Evolutionary conservation across 495 filamentous ascomycete genomes (phyloP), one percentile per base, ranked within the genome.

Genomic region (Penicillium coprophilum): DNA sequence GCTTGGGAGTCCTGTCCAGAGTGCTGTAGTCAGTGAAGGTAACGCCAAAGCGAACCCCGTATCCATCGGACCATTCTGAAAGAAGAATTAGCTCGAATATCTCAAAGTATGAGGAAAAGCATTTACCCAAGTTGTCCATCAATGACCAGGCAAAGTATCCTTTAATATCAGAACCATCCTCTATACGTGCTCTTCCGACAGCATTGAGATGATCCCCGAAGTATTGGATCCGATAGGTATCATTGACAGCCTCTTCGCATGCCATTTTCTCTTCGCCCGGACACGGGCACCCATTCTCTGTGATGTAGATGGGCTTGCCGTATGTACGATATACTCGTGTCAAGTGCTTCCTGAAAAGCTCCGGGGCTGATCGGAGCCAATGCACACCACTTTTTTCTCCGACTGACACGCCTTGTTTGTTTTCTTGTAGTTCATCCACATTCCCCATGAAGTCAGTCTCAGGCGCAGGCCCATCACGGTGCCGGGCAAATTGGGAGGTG

Each of bases 111-210:
- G 17, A 23, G 9, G n/a, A 8, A 52, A 32, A 3, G 30, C 9
- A 61, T 56, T 21, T 58, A 71, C 68, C 55, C 19, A 66, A 46
- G 28, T 66, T 66, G 32, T 91, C 87, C 79, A 89, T 82, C 62
- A 91, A 76, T 55, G 79, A 84, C 88, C 87, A 91, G 12, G 84
- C 87, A 62, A 88, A 76, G 70, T 90, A 90, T 0, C 79, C 85
- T 55, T 70, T 75, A 52, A 89, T 82, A 59, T 87, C 73, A 44
- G 86, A 82, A 11, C 85, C 83, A 68, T 89, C 86, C 55, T 84
- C 77, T 32, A 11, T 32, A 31, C 67, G 59, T 10, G 86, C 84
- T 59, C 80, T 73, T 15, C 79, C 83, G 73, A 90, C 74, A 46
- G 84, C 87, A 51, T 78, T 72, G 53, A 90, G 75, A 70, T 91